Evolutionary conservation across 2,329 filamentous ascomycete genomes (phyloP), one percentile per base, ranked within the genome.

Genomic region (Ophiostoma piceae): DNA sequence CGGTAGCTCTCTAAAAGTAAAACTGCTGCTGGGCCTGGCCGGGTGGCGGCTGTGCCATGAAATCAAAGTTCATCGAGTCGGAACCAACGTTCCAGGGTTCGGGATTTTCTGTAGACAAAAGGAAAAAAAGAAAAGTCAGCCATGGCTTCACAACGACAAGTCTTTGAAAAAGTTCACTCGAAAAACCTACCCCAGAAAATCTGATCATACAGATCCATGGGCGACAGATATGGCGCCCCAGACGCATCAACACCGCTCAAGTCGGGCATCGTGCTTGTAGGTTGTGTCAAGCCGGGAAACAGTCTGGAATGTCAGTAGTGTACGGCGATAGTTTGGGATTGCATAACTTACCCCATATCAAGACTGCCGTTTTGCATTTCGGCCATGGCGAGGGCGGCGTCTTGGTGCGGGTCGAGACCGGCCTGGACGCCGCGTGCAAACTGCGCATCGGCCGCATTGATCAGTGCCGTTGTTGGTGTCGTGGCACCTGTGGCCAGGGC

Each of bases 191-290:
- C 87, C 83, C 86, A 88, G 79, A 88, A 89, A 65, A 90, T 90
- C 3, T 86, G 88, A 74, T 89, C 87, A 75, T 88, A 90, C 0
- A 90, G 78, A 71, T 90, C 87, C 86, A 90, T 87, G 0, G 87
- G 87, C 51, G 87, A 87, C 82, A 89, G 86, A 73, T 87, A 85
- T 43, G 85, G 80, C 16, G 43, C 16, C n/a, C 43, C 43, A 2
- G 83, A 80, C 19, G 85, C 84, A 71, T 88, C 87, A 12, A 85
- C 78, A 47, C 80, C 77, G 67, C 79, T 77, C 67, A 87, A 77
- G 65, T 82, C 83, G 7, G 84, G 77, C 43, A 86, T 76, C 67
- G 75, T 77, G 62, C 79, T 76, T 19, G 75, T 72, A 22, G 73
- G 62, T 14, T 68, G 66, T 7, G 32, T 74, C 71, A 84, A 77